Evolutionary conservation across 1,139 yeast genomes (phyloP).

Genomic region (Pichia sp.): DNA sequence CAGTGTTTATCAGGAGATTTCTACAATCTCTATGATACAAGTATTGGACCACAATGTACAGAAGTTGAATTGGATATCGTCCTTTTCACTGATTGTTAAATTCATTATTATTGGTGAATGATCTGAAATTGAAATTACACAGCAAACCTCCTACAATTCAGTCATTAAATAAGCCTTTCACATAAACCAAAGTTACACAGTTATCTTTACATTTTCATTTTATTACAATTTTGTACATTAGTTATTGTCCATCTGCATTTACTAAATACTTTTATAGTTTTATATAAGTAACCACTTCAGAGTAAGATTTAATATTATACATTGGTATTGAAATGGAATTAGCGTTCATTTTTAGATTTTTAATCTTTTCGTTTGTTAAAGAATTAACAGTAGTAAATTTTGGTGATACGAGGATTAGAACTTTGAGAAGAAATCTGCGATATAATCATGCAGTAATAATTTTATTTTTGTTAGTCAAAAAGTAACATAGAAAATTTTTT

Average conservation of each 20-base stretch:
- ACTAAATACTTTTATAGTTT: not conserved
- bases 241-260: not conserved
- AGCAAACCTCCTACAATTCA: not conserved
- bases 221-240: constrained; percentile 1
- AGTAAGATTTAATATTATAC: too few species aligned
- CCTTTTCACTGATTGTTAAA: constrained; percentile 34
- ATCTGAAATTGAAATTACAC: not conserved
- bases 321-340: too few species aligned
- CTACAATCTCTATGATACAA: constrained; percentile 71
- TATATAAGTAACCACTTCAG: not conserved
- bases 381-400: too few species aligned
- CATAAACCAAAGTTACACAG: not conserved
- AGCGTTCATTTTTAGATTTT: too few species aligned
- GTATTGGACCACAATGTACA: constrained; percentile 58
- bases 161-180: not conserved
- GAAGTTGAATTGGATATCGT: constrained; percentile 57
- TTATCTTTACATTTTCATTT: not conserved
- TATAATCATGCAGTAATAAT: too few species aligned
- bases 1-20: constrained; percentile 73
- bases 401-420: too few species aligned
- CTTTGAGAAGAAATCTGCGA: too few species aligned
- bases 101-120: constrained; percentile 21
- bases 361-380: too few species aligned
- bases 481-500: too few species aligned
- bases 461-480: too few species aligned